phyloP scores from a whole-genome alignment of 179 eudicot genomes.

The Beta corolliflora region DNA sequence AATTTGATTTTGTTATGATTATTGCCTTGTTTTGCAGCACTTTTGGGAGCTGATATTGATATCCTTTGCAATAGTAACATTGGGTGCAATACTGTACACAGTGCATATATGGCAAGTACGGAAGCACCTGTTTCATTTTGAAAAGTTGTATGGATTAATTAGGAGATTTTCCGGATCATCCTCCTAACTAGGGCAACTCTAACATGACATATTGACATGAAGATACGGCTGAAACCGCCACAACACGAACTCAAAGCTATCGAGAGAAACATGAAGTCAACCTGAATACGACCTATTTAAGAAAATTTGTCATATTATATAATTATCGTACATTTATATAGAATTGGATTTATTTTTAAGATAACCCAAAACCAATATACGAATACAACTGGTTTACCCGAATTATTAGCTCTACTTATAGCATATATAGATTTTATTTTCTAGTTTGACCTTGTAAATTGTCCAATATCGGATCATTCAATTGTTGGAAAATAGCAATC shows the following conservation, averaged over 20 bases:
- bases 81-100: constrained; percentile 66
- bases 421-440: no score
- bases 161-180: neutral
- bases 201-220: no score
- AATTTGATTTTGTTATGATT: neutral
- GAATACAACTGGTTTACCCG: no score
- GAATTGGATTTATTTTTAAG: no score
- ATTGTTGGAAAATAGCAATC: neutral
- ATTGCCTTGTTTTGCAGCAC: constrained; percentile 44
- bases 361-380: no score
- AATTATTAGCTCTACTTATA: no score
- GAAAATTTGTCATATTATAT: no score
- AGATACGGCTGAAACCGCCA: no score
- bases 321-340: no score
- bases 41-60: constrained; percentile 74
- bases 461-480: neutral
- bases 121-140: constrained; percentile 77
- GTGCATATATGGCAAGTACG: constrained; percentile 63
- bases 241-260: no score
- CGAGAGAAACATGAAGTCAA: no score
- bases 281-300: no score
- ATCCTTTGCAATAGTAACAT: constrained; percentile 61
- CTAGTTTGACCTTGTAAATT: neutral
- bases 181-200: neutral
- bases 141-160: constrained; percentile 37